Conservation (phyloP, 2,329 filamentous ascomycete genomes). For the Geosmithia putterillii region DNA sequence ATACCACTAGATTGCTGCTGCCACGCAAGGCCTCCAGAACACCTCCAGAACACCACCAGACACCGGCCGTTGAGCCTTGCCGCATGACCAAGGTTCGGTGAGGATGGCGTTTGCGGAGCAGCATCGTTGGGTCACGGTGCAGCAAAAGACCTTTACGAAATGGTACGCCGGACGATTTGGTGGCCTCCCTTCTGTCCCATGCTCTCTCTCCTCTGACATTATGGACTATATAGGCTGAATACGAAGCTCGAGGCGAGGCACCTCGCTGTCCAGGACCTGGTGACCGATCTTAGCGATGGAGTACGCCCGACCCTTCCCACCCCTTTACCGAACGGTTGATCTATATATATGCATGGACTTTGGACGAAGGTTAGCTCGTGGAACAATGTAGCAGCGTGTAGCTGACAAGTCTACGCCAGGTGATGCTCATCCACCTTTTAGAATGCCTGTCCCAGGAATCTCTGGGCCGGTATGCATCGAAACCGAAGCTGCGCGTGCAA, state of each 20-base stretch:
- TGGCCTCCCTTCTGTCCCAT: background rate
- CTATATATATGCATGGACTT: too few relatives aligned
- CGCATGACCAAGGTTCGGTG: slow-evolving; percentile 35
- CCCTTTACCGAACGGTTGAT: too few relatives aligned
- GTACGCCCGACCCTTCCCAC: slow-evolving; percentile 39
- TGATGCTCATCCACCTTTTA: slow-evolving; percentile 90
- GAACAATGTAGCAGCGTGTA: background rate
- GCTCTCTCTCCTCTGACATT: slow-evolving; percentile 2
- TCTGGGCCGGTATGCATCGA: slow-evolving; percentile 90
- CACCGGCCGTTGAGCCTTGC: slow-evolving; percentile 28
- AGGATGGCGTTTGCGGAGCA: slow-evolving; percentile 55
- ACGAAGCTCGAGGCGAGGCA: slow-evolving; percentile 76
- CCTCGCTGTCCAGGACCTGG: slow-evolving; percentile 75
- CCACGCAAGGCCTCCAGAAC: slow-evolving; percentile 18
- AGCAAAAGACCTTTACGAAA: slow-evolving; percentile 99
- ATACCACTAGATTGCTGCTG: too few relatives aligned
- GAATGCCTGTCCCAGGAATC: slow-evolving; percentile 93
- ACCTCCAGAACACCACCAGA: slow-evolving; percentile 23
- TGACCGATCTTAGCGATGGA: slow-evolving; percentile 83
- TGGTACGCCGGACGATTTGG: slow-evolving; percentile 43
- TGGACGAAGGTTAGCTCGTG: background rate
- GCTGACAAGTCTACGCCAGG: slow-evolving; percentile 32
- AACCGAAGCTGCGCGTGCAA: slow-evolving; percentile 91
- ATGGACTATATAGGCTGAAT: slow-evolving; percentile 62
- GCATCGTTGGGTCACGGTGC: slow-evolving; percentile 64